Conservation (phyloP, 2,329 filamentous ascomycete genomes). For the Thelonectria discophora region DNA sequence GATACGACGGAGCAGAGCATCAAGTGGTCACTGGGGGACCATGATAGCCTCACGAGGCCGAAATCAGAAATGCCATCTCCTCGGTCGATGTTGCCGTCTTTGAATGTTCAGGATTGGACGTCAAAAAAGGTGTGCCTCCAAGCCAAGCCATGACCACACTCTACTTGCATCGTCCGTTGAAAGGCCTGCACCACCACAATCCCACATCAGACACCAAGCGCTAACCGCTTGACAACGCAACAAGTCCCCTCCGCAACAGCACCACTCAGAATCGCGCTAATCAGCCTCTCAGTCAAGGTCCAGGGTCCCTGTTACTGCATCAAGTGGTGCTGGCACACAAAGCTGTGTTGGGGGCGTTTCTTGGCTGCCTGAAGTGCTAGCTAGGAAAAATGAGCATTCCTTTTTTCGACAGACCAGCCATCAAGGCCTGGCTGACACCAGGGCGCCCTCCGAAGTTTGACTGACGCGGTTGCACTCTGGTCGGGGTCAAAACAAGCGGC, state of each 20-base stretch:
- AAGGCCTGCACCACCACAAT: background rate
- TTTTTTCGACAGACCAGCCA: background rate
- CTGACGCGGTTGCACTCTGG: background rate
- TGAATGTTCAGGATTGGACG: slow-evolving; percentile 8
- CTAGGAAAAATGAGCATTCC: background rate
- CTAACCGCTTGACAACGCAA: slow-evolving; percentile 14
- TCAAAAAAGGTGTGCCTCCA: background rate
- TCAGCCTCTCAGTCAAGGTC: slow-evolving; percentile 36
- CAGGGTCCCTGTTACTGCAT: slow-evolving; percentile 31
- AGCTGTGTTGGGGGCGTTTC: slow-evolving; percentile 27
- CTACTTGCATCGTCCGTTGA: background rate
- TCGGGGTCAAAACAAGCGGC: background rate
- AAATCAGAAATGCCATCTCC: slow-evolving; percentile 7
- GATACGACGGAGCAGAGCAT: slow-evolving; percentile 5
- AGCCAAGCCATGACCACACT: slow-evolving; percentile 16
- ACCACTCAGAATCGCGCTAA: slow-evolving; percentile 30
- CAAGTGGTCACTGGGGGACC: background rate
- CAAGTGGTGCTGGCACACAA: slow-evolving; percentile 4
- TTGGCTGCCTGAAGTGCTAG: slow-evolving; percentile 2
- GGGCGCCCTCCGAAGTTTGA: background rate
- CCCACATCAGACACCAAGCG: slow-evolving; percentile 14
- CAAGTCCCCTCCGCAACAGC: slow-evolving; percentile 21
- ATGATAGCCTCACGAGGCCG: slow-evolving; percentile 16
- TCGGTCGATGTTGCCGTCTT: slow-evolving; percentile 3
- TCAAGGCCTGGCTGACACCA: slow-evolving; percentile 1